Conservation (phyloP, 495 filamentous ascomycete species). For the Parathielavia appendiculata region DNA sequence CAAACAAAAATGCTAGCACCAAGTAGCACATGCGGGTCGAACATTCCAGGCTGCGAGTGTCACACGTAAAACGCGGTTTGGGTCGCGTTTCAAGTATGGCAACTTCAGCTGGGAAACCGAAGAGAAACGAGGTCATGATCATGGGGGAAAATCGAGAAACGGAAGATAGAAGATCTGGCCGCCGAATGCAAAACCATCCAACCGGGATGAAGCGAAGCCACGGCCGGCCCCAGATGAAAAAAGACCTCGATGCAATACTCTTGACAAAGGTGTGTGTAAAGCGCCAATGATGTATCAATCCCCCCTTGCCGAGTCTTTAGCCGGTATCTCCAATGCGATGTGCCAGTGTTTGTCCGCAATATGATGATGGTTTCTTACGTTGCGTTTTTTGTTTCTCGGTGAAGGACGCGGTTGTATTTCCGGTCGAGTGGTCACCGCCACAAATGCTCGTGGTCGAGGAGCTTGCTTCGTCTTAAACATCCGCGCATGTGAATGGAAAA, state of each 20-base stretch:
- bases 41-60: neutral
- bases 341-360: constrained; percentile 2
- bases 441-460: neutral
- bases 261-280: constrained; percentile 8
- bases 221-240: neutral
- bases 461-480: no score
- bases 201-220: neutral
- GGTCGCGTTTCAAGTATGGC: neutral
- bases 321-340: neutral
- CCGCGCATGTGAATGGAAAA: no score
- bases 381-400: neutral
- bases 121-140: neutral
- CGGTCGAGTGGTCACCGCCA: neutral
- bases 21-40: neutral
- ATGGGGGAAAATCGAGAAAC: neutral
- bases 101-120: neutral
- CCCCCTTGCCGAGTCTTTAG: constrained; percentile 9
- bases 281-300: constrained; percentile 11
- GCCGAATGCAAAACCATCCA: constrained; percentile 8
- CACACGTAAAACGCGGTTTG: neutral
- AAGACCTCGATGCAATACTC: constrained; percentile 3
- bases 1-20: constrained; percentile 1
- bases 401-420: neutral
- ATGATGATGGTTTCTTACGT: neutral
- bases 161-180: neutral